Evolutionary conservation across 1,284 basidiomycete genomes (phyloP).

Genomic region (Crucibulum parvulum): DNA sequence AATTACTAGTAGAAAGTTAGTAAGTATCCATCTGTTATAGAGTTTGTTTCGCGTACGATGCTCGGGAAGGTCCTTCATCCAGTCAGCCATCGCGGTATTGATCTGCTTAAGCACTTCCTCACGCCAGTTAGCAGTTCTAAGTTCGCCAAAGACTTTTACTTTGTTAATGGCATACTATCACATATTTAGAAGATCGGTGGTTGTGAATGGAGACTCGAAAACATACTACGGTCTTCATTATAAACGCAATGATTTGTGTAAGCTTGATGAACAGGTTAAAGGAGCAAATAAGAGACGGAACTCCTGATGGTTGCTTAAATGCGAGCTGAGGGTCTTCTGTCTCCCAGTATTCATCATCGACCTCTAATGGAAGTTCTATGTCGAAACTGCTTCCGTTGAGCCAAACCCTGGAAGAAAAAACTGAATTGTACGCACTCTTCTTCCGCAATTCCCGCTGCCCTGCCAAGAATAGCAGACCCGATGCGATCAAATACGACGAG

Average conservation of each 20-base stretch:
- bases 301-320: slow-evolving; percentile 70
- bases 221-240: slow-evolving; percentile 73
- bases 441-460: slow-evolving; percentile 75
- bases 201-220: slow-evolving; percentile 5
- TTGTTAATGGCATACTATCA: slow-evolving; percentile 77
- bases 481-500: slow-evolving; percentile 68
- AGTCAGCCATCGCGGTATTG: slow-evolving; percentile 74
- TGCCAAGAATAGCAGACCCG: slow-evolving; percentile 70
- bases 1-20: slow-evolving; percentile 49
- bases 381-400: slow-evolving; percentile 63
- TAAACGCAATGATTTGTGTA: slow-evolving; percentile 75
- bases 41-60: slow-evolving; percentile 56
- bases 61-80: slow-evolving; percentile 74
- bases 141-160: slow-evolving; percentile 56
- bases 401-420: slow-evolving; percentile 6
- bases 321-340: slow-evolving; percentile 49
- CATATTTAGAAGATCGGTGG: slow-evolving; percentile 3
- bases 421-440: slow-evolving; percentile 69
- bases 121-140: slow-evolving; percentile 49
- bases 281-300: slow-evolving; percentile 64
- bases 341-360: slow-evolving; percentile 90
- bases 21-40: slow-evolving; percentile 3
- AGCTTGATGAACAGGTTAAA: slow-evolving; percentile 78
- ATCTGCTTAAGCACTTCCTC: slow-evolving; percentile 75
- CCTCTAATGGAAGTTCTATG: slow-evolving; percentile 78